Conservation (phyloP, 768 basidiomycete species). For the Hygrophoropsis aurantiaca region DNA sequence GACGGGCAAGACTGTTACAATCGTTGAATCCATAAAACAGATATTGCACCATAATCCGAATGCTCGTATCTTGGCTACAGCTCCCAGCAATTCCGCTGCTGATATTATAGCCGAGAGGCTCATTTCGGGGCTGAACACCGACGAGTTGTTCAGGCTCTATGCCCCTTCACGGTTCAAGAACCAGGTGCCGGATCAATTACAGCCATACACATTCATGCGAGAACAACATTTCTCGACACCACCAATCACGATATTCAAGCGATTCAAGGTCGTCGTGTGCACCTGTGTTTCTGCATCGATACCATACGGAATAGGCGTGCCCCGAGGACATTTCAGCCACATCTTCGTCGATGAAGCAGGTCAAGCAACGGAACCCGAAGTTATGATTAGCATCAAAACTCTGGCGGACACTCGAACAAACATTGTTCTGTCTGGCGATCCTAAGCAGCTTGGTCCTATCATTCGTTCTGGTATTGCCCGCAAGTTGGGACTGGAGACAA, state of each 20-base stretch:
- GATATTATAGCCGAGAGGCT: slow-evolving; percentile 56
- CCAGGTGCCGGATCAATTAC: slow-evolving; percentile 38
- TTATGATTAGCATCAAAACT: slow-evolving; percentile 60
- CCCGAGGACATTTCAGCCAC: slow-evolving; percentile 62
- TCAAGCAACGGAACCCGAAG: slow-evolving; percentile 70
- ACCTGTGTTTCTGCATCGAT: slow-evolving; percentile 67
- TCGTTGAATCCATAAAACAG: slow-evolving; percentile 63
- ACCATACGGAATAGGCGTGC: slow-evolving; percentile 53
- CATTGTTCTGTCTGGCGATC: slow-evolving; percentile 66
- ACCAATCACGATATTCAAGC: slow-evolving; percentile 32
- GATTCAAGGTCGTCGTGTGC: slow-evolving; percentile 55
- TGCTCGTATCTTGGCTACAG: slow-evolving; percentile 58
- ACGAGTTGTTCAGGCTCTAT: slow-evolving; percentile 53
- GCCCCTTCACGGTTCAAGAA: slow-evolving; percentile 42
- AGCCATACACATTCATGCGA: slow-evolving; percentile 39
- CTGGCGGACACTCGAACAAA: slow-evolving; percentile 54
- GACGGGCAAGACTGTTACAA: slow-evolving; percentile 68
- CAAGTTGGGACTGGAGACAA: slow-evolving; percentile 54
- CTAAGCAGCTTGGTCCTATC: slow-evolving; percentile 70
- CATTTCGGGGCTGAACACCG: slow-evolving; percentile 24
- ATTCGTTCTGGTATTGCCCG: slow-evolving; percentile 58
- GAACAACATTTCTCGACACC: slow-evolving; percentile 39
- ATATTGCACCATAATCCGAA: slow-evolving; percentile 41
- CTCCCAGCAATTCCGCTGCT: slow-evolving; percentile 68
- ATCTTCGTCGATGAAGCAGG: slow-evolving; percentile 75